Evolutionary conservation across 2,329 filamentous ascomycete species (phyloP).

Genomic region (Pestalotiopsis sp.): DNA sequence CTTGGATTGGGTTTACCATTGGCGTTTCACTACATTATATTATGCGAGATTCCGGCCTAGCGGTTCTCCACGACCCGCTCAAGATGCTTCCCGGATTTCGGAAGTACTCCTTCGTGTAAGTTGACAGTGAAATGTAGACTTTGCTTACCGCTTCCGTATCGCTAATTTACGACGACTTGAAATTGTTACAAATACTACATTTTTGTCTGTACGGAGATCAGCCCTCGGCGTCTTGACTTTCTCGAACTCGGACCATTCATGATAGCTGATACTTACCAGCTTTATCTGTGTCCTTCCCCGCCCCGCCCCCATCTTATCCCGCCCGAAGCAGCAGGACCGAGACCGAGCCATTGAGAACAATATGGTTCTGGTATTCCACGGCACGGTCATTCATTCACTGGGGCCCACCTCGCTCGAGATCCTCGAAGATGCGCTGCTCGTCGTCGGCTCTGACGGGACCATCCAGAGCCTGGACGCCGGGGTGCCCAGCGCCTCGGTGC

Average conservation of each 20-base stretch:
- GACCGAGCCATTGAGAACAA: background rate
- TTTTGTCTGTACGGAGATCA: too few relatives aligned
- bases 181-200: too few relatives aligned
- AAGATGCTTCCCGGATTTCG: too few relatives aligned
- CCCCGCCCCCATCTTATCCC: background rate
- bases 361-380: conserved; percentile 35
- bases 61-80: too few relatives aligned
- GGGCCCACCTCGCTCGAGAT: conserved; percentile 35
- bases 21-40: too few relatives aligned
- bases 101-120: too few relatives aligned
- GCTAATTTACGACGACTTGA: too few relatives aligned
- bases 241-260: background rate
- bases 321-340: background rate
- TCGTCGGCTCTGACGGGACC: conserved; percentile 25
- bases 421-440: conserved; percentile 38
- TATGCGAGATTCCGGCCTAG: too few relatives aligned
- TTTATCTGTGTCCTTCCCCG: background rate
- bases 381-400: conserved; percentile 43
- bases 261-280: background rate
- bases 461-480: conserved; percentile 26
- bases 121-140: too few relatives aligned
- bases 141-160: too few relatives aligned
- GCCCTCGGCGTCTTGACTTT: too few relatives aligned
- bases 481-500: conserved; percentile 16
- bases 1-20: too few relatives aligned